Percentiles rank a stretch among this genome's conserved stretches.
Conservation (phyloP, 768 basidiomycete genomes). For the Neoboletus brunneissimus region DNA sequence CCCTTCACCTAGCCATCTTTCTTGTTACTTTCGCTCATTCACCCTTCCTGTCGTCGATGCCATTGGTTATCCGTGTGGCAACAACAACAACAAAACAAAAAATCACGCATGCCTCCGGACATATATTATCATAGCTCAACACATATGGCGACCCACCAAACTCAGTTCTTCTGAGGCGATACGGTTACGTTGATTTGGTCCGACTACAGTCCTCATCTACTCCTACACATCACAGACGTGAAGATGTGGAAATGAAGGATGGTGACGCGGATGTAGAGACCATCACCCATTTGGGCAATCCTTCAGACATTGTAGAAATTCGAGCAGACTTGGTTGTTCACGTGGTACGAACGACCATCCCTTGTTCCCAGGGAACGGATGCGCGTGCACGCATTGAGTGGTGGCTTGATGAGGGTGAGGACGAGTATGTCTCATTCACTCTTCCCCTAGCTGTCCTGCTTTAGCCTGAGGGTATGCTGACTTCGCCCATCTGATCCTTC, state of each 20-base stretch:
- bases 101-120: not conserved
- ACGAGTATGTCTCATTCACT: conserved; percentile 60
- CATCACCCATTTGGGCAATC: conserved; percentile 52
- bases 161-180: conserved; percentile 87
- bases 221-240: not conserved
- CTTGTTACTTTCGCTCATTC: not conserved
- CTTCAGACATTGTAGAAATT: conserved; percentile 76
- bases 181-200: conserved; percentile 87
- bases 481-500: not conserved
- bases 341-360: conserved; percentile 25
- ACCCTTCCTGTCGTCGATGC: not conserved
- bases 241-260: conserved; percentile 14
- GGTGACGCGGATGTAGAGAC: conserved; percentile 17
- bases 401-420: conserved; percentile 89
- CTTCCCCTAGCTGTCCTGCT: not conserved
- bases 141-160: conserved; percentile 95
- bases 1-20: not conserved
- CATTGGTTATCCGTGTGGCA: not conserved
- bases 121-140: conserved; percentile 63
- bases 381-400: conserved; percentile 65
- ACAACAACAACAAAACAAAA: not conserved
- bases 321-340: conserved; percentile 66
- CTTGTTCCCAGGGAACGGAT: conserved; percentile 13
- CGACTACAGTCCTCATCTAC: conserved; percentile 42
- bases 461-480: not conserved